Percentiles rank a stretch among this genome's conserved stretches.
These are phyloP conservation scores for Venturia carpophila DNA, from an alignment of 2,329 filamentous ascomycete species.

Conservation along the genomic window DNA sequence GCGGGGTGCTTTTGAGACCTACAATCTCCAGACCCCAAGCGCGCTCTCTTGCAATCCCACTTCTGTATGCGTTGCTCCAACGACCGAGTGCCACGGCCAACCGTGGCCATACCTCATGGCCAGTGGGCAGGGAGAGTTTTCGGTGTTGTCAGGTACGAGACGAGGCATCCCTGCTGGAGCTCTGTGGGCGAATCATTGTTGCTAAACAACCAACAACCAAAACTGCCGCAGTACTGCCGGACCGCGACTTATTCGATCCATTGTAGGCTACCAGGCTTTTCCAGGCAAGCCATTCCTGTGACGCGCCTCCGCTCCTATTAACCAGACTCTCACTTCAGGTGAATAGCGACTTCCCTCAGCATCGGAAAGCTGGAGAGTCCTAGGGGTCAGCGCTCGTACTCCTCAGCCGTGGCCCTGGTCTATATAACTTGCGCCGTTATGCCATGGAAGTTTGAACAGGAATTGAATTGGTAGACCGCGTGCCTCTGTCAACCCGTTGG, in stretches of 20 bases:
- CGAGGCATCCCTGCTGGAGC: slow-evolving; percentile 6
- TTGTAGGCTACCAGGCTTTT: background rate
- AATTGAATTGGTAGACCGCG: background rate
- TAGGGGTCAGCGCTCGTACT: slow-evolving; percentile 2
- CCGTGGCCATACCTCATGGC: background rate
- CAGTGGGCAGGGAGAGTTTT: slow-evolving; percentile 1
- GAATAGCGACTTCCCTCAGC: slow-evolving; percentile 3
- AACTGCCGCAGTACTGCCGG: slow-evolving; percentile 5
- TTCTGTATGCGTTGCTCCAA: background rate
- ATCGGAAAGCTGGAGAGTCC: slow-evolving; percentile 7
- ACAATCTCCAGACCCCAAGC: background rate
- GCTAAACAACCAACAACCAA: background rate
- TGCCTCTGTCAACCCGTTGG: background rate
- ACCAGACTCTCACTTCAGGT: background rate
- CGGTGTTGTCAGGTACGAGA: slow-evolving; percentile 9
- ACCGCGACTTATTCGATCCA: background rate
- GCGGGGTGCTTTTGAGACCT: background rate
- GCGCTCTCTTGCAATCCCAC: background rate
- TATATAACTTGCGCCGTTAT: background rate
- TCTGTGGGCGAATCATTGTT: slow-evolving; percentile 3
- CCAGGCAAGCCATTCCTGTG: background rate
- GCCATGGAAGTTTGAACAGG: slow-evolving; percentile 5
- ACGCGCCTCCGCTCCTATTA: background rate
- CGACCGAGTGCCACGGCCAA: background rate
- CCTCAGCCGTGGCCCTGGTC: slow-evolving; percentile 1